A percentile compares a stretch with the other conserved stretches of the same genome.
Evolutionary conservation across 352 stramenopile species (phyloP).

Genomic region (Aphanomyces stellatus): DNA sequence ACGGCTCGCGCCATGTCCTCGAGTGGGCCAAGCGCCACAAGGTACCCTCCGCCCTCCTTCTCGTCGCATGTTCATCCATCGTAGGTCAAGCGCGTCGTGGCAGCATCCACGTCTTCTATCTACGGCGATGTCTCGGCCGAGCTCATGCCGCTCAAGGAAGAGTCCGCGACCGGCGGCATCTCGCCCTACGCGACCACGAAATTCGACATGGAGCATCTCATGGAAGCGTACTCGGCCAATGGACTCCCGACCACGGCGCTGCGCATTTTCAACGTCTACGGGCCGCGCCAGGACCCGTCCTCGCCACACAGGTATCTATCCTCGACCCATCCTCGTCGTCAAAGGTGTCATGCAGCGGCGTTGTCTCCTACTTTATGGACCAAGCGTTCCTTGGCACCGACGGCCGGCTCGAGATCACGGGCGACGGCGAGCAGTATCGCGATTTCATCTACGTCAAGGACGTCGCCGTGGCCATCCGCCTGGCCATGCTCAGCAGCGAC

Average conservation of each 20-base stretch:
- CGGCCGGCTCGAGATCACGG: conserved; percentile 67
- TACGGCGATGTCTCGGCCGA: conserved; percentile 59
- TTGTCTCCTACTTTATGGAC: conserved; percentile 84
- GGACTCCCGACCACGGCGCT: conserved; percentile 66
- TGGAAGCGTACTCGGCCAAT: conserved; percentile 64
- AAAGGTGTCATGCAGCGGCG: conserved; percentile 26
- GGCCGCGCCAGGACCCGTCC: conserved; percentile 67
- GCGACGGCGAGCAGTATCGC: conserved; percentile 67
- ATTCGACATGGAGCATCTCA: conserved; percentile 77
- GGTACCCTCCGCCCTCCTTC: neutral
- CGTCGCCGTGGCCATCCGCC: conserved; percentile 67
- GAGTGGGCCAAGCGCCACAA: conserved; percentile 66
- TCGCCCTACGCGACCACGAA: conserved; percentile 77
- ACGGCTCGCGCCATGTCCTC: conserved; percentile 71
- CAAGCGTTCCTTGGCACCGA: conserved; percentile 62
- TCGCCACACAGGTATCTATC: conserved; percentile 48
- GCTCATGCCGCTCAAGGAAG: conserved; percentile 62
- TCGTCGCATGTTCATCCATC: neutral
- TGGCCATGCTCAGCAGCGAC: conserved; percentile 57
- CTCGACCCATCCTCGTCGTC: neutral
- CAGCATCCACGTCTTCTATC: conserved; percentile 64
- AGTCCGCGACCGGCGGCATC: conserved; percentile 64
- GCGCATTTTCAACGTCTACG: conserved; percentile 83
- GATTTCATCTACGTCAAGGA: conserved; percentile 85
- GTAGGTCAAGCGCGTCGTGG: conserved; percentile 62